Percentiles rank a stretch among this genome's conserved stretches.
These are phyloP conservation scores for Porphyrellus cyaneotinctus DNA, from an alignment of 768 basidiomycete species.

Conservation along the genomic window DNA sequence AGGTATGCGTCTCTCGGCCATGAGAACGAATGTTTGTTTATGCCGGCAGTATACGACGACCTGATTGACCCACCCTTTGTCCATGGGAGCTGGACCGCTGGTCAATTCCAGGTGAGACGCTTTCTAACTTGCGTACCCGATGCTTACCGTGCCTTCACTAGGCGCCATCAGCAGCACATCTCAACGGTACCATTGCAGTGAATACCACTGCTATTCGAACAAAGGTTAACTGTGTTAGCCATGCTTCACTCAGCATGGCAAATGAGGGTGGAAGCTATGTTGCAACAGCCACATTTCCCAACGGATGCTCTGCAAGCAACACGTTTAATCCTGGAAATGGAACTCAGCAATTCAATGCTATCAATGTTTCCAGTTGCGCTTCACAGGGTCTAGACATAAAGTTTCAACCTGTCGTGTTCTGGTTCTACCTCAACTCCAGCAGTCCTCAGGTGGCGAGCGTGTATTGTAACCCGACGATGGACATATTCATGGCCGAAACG, in stretches of 20 bases:
- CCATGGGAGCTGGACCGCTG: constrained; percentile 46
- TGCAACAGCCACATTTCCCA: constrained; percentile 41
- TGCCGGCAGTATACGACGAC: constrained; percentile 29
- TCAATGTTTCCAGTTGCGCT: constrained; percentile 33
- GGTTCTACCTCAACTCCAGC: constrained; percentile 47
- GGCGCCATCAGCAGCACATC: constrained; percentile 38
- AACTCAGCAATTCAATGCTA: constrained; percentile 48
- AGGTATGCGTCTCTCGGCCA: constrained; percentile 11
- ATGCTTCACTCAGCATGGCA: constrained; percentile 29
- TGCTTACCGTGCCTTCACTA: constrained; percentile 18
- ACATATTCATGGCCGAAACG: constrained; percentile 40
- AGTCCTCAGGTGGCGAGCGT: constrained; percentile 44
- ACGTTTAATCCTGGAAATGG: constrained; percentile 37
- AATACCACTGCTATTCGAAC: constrained; percentile 50
- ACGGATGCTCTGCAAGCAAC: constrained; percentile 42
- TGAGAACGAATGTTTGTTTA: neutral
- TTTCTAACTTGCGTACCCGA: neutral
- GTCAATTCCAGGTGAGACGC: constrained; percentile 44
- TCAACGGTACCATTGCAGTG: constrained; percentile 52
- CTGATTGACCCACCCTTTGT: constrained; percentile 60
- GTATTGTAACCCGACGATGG: constrained; percentile 55
- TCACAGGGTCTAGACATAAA: constrained; percentile 29
- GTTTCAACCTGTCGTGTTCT: constrained; percentile 63
- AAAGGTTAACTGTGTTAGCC: constrained; percentile 43
- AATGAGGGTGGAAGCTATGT: constrained; percentile 28